phyloP scores from a whole-genome alignment of 1,139 yeast genomes.

The Debaryomyces sp. region DNA sequence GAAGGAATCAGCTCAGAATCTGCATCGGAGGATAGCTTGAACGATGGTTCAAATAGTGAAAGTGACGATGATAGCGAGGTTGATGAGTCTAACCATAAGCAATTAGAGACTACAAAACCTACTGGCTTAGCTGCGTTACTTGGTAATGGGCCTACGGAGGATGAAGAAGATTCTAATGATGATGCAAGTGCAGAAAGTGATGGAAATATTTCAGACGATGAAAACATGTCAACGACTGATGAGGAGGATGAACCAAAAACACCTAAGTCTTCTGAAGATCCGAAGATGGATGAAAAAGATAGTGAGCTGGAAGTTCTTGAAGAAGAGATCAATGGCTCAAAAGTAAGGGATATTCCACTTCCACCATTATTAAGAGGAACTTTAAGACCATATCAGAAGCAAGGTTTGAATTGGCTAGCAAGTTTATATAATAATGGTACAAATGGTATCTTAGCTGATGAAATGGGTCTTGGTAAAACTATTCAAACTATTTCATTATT shows the following conservation, averaged over 20 bases:
- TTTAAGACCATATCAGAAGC: conserved; percentile 89
- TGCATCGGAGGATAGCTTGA: conserved; percentile 12
- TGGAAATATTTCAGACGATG: conserved; percentile 18
- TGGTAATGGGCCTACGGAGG: conserved; percentile 10
- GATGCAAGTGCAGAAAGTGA: conserved; percentile 20
- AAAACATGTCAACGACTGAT: conserved; percentile 27
- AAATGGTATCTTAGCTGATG: conserved; percentile 97
- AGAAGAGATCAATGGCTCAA: conserved; percentile 46
- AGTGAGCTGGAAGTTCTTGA: conserved; percentile 22
- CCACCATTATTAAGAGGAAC: conserved; percentile 79
- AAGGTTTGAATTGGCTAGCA: conserved; percentile 96
- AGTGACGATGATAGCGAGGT: neutral
- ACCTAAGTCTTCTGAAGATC: conserved; percentile 24
- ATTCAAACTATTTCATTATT: conserved; percentile 91
- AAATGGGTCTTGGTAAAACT: conserved; percentile 98
- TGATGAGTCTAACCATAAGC: neutral
- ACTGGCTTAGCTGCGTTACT: conserved; percentile 27
- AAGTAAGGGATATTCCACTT: conserved; percentile 68
- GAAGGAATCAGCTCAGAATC: conserved; percentile 26
- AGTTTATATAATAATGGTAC: conserved; percentile 90
- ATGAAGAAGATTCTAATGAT: conserved; percentile 15
- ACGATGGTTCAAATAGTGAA: conserved; percentile 1
- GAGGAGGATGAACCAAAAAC: conserved; percentile 33
- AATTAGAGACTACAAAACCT: conserved; percentile 9
- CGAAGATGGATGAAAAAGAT: conserved; percentile 15